Base-by-base conservation (phyloP, 2,329 filamentous ascomycete genomes). In the Apiospora aurea region DNA sequence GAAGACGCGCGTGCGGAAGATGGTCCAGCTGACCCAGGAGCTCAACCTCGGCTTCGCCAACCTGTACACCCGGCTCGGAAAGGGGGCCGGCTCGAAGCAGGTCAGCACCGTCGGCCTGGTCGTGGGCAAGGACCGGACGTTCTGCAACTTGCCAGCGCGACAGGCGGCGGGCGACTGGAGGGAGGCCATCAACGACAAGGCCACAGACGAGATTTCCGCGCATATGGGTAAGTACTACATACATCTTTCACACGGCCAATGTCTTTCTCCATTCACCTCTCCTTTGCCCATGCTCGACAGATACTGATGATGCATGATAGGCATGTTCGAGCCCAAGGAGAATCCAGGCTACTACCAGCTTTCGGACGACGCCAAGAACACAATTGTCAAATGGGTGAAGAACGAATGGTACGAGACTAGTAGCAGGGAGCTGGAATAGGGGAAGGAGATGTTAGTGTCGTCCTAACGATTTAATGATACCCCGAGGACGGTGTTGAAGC, bases 21-120 rank as follows among this genome's bases (percentile, higher is more conserved):
- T 98, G 80, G 86, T 89, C n/a, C 85, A 87, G 72, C 84, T 95
- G 26, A 87, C 90, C 46, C 81, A 85, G 66, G 90, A 93, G 72
- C 87, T 94, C 18, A 87, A 86, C 16, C 87, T 98, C 18, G 93
- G 93, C 2, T 97, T 95, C 79, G 91, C 91, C 18, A 96, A 98
- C 79, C 86, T 98, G 72, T 98, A 97, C 82, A 97, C 94, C 5
- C 88, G 92, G 41, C 89, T 99, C 38, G 95, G 95, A 1, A 87
- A 88, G 77, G 91, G 89, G 18, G 92, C 93, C 18, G 81, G 85
- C 69, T 78, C 87, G 78, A 85, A 88, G 82, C 77, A 87, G 83
- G 80, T 85, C 73, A 83, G 84, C 78, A 79, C 91, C 81, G 83
- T 88, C 70, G 85, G 87, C 38, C 87, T 87, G 41, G 87, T 94